Evolutionary conservation across 768 basidiomycete species (phyloP).

Genomic region (Hortiboletus campestris): DNA sequence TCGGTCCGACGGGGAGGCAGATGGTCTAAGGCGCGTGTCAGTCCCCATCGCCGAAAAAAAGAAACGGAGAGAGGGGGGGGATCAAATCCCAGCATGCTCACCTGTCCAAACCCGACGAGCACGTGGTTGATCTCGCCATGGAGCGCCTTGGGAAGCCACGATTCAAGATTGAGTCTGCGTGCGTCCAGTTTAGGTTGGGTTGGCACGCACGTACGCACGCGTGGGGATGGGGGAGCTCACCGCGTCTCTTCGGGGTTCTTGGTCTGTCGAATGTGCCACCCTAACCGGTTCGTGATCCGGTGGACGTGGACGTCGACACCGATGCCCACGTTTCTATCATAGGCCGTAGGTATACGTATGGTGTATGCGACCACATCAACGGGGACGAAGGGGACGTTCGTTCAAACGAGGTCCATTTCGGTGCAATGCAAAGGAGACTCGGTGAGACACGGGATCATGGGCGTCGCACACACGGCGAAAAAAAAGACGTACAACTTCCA

Average conservation of each 20-base stretch:
- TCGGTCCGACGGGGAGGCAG: conserved; percentile 63
- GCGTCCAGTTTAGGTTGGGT: not conserved
- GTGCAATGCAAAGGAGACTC: not conserved
- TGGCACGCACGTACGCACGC: not conserved
- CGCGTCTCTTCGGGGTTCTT: conserved; percentile 88
- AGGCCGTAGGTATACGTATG: too few species aligned
- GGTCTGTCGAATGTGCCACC: conserved; percentile 87
- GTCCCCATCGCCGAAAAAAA: not conserved
- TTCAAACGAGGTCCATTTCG: too few species aligned
- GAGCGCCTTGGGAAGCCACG: conserved; percentile 76
- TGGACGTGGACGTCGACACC: conserved; percentile 98
- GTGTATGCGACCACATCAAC: not conserved
- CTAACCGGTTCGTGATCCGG: conserved; percentile 87
- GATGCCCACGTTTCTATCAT: conserved; percentile 74
- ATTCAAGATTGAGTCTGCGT: conserved; percentile 69
- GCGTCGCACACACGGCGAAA: not conserved
- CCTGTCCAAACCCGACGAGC: conserved; percentile 86
- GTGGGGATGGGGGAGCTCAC: conserved; percentile 33
- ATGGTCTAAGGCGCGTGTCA: conserved; percentile 44
- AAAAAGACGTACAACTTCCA: conserved; percentile 66
- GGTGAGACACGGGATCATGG: not conserved
- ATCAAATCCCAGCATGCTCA: conserved; percentile 20
- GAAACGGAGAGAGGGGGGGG: not conserved
- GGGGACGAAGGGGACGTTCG: too few species aligned
- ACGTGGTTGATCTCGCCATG: conserved; percentile 76